Evolutionary conservation across 306 rosid genomes (phyloP), one percentile per base, ranked within the genome.

Genomic region (Glycyrrhiza uralensis): DNA sequence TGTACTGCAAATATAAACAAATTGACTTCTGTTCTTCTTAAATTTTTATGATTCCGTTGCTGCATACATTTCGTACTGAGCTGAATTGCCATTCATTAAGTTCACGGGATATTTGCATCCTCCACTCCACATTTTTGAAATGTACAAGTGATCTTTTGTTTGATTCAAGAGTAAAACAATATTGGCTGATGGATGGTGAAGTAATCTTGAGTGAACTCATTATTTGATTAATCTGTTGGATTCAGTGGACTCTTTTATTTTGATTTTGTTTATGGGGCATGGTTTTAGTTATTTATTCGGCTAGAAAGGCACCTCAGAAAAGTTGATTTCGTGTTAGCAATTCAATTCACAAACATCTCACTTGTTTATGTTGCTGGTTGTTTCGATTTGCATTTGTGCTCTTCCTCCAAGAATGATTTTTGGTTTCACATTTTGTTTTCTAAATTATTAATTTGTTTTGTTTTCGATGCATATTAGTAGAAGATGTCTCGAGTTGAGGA

Each of bases 401-500:
- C 52, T 50, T 22, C 30, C 12, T 68, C 32, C 18, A 42, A 13
- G 12, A 42, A 51, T 33, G 50, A 26, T 50, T 63, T 62, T 39
- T 24, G 50, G 26, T 38, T 64, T 47, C 23, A 19, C 29, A 59
- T 73, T 68, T 49, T 42, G 58, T 28, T 23, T 39, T 55, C 11
- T 29, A 5, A 44, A 13, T 22, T 42, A 9, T 46, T 63, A 24
- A 33, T 68, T 69, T 61, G 42, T 29, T 39, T 19, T 52, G 10
- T 63, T 9, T 78, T 64, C n/a, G 57, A 46, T 70, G 54, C 2
- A 6, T 41, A 33, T 18, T 58, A 36, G 23, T 62, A 79, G 83
- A 69, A 77, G 75, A 94, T 94, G 98, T 82, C 97, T 56, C 84
- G 79, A 58, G 96, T n/a, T 71, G 96, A 87, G 84, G 89, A 84